phyloP scores from a whole-genome alignment of 2,329 filamentous ascomycete species.

The Blastomyces silverae region DNA sequence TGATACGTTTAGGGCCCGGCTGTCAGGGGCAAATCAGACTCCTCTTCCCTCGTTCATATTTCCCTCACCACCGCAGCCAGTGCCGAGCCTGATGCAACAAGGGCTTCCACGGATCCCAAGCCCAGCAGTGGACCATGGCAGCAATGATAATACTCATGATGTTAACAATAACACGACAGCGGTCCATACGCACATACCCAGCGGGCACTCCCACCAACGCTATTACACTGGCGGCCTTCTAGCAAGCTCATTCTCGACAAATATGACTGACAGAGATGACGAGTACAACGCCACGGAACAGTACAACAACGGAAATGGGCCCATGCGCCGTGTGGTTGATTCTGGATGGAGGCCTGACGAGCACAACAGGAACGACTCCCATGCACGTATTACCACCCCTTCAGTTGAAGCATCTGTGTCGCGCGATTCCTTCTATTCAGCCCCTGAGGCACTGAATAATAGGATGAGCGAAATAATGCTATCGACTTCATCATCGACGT shows the following conservation, averaged over 20 bases:
- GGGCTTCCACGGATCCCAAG: too few species aligned
- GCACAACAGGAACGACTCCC: neutral
- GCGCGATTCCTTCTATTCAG: constrained; percentile 6
- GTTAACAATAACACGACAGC: neutral
- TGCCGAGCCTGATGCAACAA: neutral
- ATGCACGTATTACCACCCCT: neutral
- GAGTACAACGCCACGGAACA: neutral
- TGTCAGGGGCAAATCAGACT: neutral
- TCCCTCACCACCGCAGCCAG: neutral
- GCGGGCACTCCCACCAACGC: neutral
- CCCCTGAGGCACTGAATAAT: neutral
- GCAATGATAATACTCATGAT: neutral
- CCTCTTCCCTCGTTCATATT: constrained; percentile 10
- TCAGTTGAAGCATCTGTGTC: neutral
- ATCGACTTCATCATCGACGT: neutral
- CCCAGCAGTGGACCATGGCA: neutral
- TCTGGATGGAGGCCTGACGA: neutral
- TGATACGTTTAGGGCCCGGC: neutral
- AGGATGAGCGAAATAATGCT: neutral
- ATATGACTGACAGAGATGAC: neutral
- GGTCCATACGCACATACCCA: neutral
- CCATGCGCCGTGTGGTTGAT: neutral
- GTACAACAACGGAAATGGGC: neutral
- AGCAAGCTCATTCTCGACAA: neutral
- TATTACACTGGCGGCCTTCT: neutral